Evolutionary conservation across 495 filamentous ascomycete genomes (phyloP), one percentile per base, ranked within the genome.

Genomic region (Lichina pygmaea): DNA sequence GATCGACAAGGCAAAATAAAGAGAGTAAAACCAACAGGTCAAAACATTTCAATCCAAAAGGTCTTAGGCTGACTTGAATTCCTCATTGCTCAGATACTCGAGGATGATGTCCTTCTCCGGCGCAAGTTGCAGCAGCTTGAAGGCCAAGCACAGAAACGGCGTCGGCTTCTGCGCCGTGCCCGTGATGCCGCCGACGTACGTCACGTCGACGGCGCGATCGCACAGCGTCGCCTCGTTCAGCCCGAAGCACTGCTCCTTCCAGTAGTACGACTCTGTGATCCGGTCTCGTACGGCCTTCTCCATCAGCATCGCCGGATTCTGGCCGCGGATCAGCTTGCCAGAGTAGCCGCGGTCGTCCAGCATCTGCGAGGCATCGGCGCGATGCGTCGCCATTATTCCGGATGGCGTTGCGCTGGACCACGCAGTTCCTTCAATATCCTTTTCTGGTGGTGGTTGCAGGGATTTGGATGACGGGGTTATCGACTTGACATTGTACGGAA

Each of bases 211-310:
- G 3, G 86, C 86, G 33, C 89, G 84, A 63, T 93, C 82, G 51
- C 91, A 78, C 2, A 94, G 67, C 44, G 78, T 93, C 51, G 66
- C 81, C 45, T 84, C 82, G 62, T 95, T 95, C 49, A 97, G 64
- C 17, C 78, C 89, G 63, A 94, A 97, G 57, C 86, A 91, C 59
- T 93, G 86, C 58, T 95, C 91, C 60, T 94, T 93, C 80, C 82
- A 97, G 65, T 93, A 97, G 62, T 91, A 89, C 50, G 73, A 78
- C 49, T 92, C 81, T 46, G 81, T 73, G 59, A 97, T 94, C 54
- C 89, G 84, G 57, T 97, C 86, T 48, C 84, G 78, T 47, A 92
- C 81, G 11, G 82, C 75, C 57, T 86, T 89, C 54, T 94, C 85
- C 65, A 94, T 75, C 36, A 94, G 81, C 7, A 78, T 80, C 7